Conservation (phyloP, 2,329 filamentous ascomycete species). For the Chaetomium olivaceum region DNA sequence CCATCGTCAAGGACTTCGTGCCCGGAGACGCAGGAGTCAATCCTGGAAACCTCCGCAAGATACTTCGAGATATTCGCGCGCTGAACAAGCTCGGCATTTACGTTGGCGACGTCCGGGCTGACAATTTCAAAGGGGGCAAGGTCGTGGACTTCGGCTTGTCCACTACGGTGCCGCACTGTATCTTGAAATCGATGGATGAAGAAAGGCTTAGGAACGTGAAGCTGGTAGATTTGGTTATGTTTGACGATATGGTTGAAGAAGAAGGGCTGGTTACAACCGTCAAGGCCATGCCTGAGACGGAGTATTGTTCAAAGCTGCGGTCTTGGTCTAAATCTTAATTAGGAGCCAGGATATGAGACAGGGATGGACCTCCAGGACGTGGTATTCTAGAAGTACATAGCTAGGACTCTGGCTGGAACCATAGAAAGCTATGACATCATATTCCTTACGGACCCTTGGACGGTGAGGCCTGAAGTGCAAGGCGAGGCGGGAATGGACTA, state of each 20-base stretch:
- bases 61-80: background rate
- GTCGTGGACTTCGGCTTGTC: background rate
- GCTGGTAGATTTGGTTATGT: background rate
- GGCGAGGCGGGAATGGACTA: too few relatives aligned
- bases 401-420: too few relatives aligned
- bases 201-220: background rate
- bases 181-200: background rate
- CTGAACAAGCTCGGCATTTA: background rate
- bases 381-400: too few relatives aligned
- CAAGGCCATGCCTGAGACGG: background rate
- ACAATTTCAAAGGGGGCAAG: background rate
- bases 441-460: too few relatives aligned
- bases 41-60: background rate
- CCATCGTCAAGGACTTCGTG: background rate
- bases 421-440: too few relatives aligned
- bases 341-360: too few relatives aligned
- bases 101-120: background rate
- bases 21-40: background rate
- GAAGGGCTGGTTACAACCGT: background rate
- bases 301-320: background rate
- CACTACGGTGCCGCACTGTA: background rate
- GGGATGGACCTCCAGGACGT: too few relatives aligned
- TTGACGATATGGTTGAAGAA: background rate
- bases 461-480: too few relatives aligned
- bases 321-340: too few relatives aligned